Base-by-base conservation (phyloP, 441 rosid species). In the Arabidopsis lyrata region DNA sequence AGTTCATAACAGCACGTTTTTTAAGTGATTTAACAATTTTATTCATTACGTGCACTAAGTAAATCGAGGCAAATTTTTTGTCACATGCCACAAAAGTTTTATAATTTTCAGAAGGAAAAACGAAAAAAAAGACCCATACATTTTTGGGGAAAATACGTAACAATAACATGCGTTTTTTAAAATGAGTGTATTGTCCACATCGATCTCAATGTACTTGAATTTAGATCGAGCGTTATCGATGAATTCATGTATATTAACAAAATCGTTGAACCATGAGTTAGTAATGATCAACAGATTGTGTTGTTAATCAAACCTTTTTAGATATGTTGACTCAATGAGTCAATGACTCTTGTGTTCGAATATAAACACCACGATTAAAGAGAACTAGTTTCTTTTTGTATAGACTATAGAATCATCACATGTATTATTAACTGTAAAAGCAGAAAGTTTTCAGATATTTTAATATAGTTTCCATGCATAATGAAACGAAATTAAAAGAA, bases 1-100 rank as follows among this genome's bases (percentile, higher is more conserved):
- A n/a, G 66, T 36, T 48, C 41, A 34, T 47, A 70, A 56, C 39
- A 15, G 10, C 50, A 15, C 49, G 50, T 35, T 70, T 22, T 18
- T 22, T 1, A n/a, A 0, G 59, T 13, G 31, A 68, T 5, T 3
- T 42, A 56, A 31, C 18, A 14, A 27, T 16, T 47, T 47, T 15
- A n/a, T 45, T 45, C 20, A 45, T 66, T 10, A 66, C 15, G 48
- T 29, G 35, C 27, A 54, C 27, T 15, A 14, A 8, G 29, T 54
- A 54, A 39, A 15, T 1, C 38, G 11, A 67, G 27, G 52, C 9
- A n/a, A 54, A 15, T 50, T 11, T 49, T 20, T 50, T 4, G 55
- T 50, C 29, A 50, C 55, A 50, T 50, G 57, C 27, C 20, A 48
- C 52, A 18, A 16, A 2, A 16, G 8, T 2, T 47, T 15, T 20